Conservation (phyloP, 164 flowering plant genomes). For the Vitis cinerea region DNA sequence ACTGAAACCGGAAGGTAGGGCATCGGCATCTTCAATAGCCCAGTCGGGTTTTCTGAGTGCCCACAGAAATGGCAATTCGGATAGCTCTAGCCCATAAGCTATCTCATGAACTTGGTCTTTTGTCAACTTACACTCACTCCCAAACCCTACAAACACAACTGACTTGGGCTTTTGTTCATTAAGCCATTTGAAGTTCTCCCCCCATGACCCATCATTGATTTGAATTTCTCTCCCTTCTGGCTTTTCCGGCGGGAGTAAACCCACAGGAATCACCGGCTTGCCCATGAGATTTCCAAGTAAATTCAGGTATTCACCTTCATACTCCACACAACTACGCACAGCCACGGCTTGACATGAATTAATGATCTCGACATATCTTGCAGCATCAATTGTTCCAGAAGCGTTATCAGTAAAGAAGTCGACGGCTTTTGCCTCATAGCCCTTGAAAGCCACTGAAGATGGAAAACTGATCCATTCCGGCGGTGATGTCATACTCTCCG, state of each 20-base stretch:
- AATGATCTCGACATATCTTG: not conserved
- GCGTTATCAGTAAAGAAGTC: constrained; percentile 4
- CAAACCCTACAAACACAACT: constrained; percentile 14
- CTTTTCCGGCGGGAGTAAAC: constrained; percentile 14
- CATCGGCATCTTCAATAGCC: too few species aligned
- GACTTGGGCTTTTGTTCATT: constrained; percentile 4
- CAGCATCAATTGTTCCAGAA: constrained; percentile 10
- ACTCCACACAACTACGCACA: constrained; percentile 13
- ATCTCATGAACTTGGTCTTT: constrained; percentile 15
- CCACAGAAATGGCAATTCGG: too few species aligned
- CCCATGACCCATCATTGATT: not conserved
- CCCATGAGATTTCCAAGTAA: not conserved
- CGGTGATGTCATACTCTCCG: constrained; percentile 6
- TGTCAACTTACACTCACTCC: constrained; percentile 15
- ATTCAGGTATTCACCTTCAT: constrained; percentile 13
- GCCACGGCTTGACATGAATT: not conserved
- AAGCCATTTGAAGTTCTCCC: constrained; percentile 12
- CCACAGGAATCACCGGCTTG: constrained; percentile 16
- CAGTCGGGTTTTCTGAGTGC: too few species aligned
- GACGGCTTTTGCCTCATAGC: not conserved
- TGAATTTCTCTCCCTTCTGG: not conserved
- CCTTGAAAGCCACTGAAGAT: not conserved
- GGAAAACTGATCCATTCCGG: constrained; percentile 15
- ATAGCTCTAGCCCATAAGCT: too few species aligned
- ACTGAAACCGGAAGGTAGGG: too few species aligned